Evolutionary conservation across 1,139 yeast species (phyloP), one percentile per base, ranked within the genome.

Genomic region (Saccharomyces uvarum): DNA sequence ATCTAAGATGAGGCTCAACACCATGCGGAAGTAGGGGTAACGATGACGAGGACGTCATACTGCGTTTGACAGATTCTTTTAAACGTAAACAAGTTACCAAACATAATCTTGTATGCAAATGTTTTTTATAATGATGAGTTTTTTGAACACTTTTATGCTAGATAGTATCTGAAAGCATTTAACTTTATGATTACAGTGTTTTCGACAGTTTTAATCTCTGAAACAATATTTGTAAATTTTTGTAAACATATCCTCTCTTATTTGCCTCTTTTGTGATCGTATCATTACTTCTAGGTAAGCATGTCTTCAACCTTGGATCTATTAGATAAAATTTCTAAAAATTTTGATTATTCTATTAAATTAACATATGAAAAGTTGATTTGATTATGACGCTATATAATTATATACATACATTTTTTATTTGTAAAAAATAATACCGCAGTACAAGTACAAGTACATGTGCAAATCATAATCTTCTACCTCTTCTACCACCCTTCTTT

Each of bases 401-500:
- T 38, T 38, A 38, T 38, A 38, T 38, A 11, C 11, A 38, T 13
- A 38, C 44, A 38, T 38, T 38, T 11, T 16, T 38, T 38, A 19
- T 19, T 16, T 38, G 44, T 38, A 38, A 38, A 33, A 38, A 38
- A 38, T 38, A 38, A 38, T 38, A 16, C 24, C 2, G 44, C 44
- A 38, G 11, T 38, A 38, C 44, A 38, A 4, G 44, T 38, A 38
- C 44, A 38, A 16, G 44, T 38, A 38, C 24, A 19, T 16, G 44
- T 11, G 11, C 8, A 65, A 73, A 73, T 84, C 84, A 91, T 82
- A 91, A 88, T 88, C 99, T 90, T 87, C 99, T 93, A 91, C 99
- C 99, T 87, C 99, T 91, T 86, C 99, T 95, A 88, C 99, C 99
- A 89, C 99, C 99, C 95, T 95, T 95, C 88, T 96, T 89, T 87